Evolutionary conservation across 1,139 yeast species (phyloP).

Genomic region (Hansenula sp.): DNA sequence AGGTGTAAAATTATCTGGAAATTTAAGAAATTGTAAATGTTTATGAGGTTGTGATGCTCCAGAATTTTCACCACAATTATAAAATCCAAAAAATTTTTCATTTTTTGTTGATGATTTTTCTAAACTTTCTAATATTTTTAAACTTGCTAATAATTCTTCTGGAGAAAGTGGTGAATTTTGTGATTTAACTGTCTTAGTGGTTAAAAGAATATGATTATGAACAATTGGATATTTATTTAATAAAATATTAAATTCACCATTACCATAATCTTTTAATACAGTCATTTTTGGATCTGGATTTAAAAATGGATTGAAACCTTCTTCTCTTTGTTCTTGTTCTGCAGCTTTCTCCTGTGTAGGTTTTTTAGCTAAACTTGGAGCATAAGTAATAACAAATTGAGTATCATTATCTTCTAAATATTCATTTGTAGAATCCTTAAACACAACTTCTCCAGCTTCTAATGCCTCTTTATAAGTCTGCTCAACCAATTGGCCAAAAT

Average conservation of each 20-base stretch:
- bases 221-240: constrained; percentile 85
- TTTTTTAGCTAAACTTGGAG: constrained; percentile 51
- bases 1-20: constrained; percentile 56
- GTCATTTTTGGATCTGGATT: constrained; percentile 77
- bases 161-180: constrained; percentile 73
- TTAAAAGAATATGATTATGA: constrained; percentile 70
- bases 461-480: constrained; percentile 31
- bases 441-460: constrained; percentile 28
- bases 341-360: constrained; percentile 41
- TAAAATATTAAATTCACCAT: constrained; percentile 54
- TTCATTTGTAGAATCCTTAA: constrained; percentile 28
- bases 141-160: constrained; percentile 57
- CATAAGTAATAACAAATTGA: constrained; percentile 34
- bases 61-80: constrained; percentile 79
- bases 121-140: constrained; percentile 42
- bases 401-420: constrained; percentile 27
- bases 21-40: constrained; percentile 78
- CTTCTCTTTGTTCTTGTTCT: constrained; percentile 27
- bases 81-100: constrained; percentile 65
- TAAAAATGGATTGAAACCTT: constrained; percentile 63
- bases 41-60: constrained; percentile 95
- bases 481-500: constrained; percentile 26
- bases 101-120: constrained; percentile 31
- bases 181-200: constrained; percentile 67
- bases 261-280: constrained; percentile 48